Percentiles rank a stretch among this genome's conserved stretches.
These are phyloP conservation scores for Condylostoma magnum DNA, from an alignment of 169 alveolate species.

Conservation along the genomic window DNA sequence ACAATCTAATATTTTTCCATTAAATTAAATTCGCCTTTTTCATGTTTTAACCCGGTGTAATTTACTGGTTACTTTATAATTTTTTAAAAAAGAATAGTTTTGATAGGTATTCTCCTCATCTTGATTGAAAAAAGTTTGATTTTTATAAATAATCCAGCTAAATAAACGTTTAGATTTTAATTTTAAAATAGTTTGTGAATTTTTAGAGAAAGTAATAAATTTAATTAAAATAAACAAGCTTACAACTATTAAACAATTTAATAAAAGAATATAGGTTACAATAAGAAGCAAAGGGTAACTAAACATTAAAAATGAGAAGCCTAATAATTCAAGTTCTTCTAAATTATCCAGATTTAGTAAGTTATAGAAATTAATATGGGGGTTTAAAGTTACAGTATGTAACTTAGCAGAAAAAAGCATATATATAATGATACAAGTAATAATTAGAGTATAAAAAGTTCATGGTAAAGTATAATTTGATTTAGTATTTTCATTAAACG, in stretches of 20 bases:
- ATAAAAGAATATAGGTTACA: not conserved
- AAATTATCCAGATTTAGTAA: not conserved
- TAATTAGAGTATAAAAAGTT: not conserved
- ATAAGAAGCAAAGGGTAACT: not conserved
- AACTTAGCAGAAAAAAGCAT: not conserved
- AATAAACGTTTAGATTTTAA: not conserved
- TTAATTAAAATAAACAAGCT: not conserved
- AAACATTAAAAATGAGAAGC: not conserved
- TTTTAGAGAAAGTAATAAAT: not conserved
- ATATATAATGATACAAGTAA: not conserved
- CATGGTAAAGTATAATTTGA: not conserved
- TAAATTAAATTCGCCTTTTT: not conserved
- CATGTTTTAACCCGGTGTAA: not conserved
- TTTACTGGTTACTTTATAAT: not conserved
- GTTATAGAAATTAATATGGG: not conserved
- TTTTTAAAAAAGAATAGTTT: not conserved
- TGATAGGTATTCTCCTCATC: slow-evolving; percentile 6
- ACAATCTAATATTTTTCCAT: not conserved
- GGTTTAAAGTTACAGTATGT: not conserved
- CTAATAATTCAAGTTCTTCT: not conserved
- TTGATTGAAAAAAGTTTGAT: slow-evolving; percentile 6
- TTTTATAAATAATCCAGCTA: not conserved
- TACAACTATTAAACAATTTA: not conserved
- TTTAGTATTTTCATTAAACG: not conserved
- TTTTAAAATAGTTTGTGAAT: not conserved